These are phyloP conservation scores for Cercophora newfieldiana DNA, from an alignment of 495 filamentous ascomycete genomes.

Conservation along the genomic window DNA sequence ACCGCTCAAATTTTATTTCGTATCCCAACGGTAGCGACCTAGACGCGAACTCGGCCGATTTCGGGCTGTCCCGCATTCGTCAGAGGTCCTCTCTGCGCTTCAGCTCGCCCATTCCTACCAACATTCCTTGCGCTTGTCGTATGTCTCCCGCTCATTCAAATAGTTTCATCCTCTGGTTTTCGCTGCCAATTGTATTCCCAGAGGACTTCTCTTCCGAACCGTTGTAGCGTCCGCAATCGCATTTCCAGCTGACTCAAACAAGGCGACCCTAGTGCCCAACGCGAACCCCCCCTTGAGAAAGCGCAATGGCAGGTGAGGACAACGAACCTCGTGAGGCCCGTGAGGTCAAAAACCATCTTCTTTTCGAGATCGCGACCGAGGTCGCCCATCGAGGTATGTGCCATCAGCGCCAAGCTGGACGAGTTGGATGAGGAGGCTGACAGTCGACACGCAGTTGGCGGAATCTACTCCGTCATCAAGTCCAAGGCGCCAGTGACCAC, in stretches of 20 bases:
- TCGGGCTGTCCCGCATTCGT: constrained; percentile 6
- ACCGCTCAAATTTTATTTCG: background rate
- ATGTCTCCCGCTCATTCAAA: constrained; percentile 4
- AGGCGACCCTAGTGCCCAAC: too few species aligned
- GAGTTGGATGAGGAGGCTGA: background rate
- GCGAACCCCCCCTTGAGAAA: background rate
- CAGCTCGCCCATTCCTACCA: constrained; percentile 9
- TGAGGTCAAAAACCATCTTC: constrained; percentile 54
- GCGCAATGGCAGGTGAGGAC: constrained; percentile 36
- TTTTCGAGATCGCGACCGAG: constrained; percentile 96
- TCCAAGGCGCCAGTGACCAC: constrained; percentile 98
- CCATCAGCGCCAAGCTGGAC: background rate
- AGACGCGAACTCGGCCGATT: background rate
- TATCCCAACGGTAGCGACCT: background rate
- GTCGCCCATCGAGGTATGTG: constrained; percentile 87
- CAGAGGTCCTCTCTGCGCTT: background rate
- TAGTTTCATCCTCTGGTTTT: background rate
- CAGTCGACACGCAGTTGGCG: constrained; percentile 66
- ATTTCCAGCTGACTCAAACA: constrained; percentile 10
- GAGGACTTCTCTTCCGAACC: background rate
- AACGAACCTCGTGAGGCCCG: constrained; percentile 37
- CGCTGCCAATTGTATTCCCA: background rate
- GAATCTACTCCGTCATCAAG: constrained; percentile 98
- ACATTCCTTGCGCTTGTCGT: constrained; percentile 14
- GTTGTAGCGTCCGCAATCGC: background rate